Conservation (phyloP, 257 asterid species). For the Anisodus tanguticus region DNA sequence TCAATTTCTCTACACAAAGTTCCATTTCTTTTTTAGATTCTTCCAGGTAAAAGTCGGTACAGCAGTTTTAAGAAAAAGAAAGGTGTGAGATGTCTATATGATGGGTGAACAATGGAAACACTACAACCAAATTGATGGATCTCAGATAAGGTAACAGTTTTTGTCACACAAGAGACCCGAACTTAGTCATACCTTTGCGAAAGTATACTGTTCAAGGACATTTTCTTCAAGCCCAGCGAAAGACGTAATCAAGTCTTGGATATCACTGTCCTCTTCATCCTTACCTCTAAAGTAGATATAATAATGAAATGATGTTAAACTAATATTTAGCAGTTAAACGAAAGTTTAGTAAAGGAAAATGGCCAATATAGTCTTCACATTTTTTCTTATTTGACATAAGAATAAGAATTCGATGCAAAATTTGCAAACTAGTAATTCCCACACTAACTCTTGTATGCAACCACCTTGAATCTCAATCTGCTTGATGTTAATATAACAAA, state of each 20-base stretch:
- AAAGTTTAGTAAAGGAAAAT: slow-evolving; percentile 7
- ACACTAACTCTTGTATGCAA: background rate
- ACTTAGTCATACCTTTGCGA: slow-evolving; percentile 71
- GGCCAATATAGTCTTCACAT: background rate
- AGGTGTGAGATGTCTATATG: background rate
- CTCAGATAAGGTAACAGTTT: background rate
- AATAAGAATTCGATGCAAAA: background rate
- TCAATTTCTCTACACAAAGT: background rate
- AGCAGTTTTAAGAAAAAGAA: background rate
- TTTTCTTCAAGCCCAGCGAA: slow-evolving; percentile 90
- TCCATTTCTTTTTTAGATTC: background rate
- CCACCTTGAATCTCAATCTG: background rate
- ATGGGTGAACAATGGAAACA: background rate
- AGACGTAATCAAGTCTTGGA: slow-evolving; percentile 76
- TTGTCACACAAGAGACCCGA: background rate
- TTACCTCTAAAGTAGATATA: slow-evolving; percentile 55
- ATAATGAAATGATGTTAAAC: slow-evolving; percentile 31
- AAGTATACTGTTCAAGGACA: slow-evolving; percentile 86
- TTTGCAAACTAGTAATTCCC: background rate
- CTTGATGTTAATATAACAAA: background rate
- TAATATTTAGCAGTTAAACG: slow-evolving; percentile 31
- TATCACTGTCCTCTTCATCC: slow-evolving; percentile 74
- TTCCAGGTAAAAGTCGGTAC: slow-evolving; percentile 1
- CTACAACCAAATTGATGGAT: background rate
- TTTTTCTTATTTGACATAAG: background rate